phyloP scores from a whole-genome alignment of 1,284 basidiomycete genomes.

The Singerocomus rubriflavus region DNA sequence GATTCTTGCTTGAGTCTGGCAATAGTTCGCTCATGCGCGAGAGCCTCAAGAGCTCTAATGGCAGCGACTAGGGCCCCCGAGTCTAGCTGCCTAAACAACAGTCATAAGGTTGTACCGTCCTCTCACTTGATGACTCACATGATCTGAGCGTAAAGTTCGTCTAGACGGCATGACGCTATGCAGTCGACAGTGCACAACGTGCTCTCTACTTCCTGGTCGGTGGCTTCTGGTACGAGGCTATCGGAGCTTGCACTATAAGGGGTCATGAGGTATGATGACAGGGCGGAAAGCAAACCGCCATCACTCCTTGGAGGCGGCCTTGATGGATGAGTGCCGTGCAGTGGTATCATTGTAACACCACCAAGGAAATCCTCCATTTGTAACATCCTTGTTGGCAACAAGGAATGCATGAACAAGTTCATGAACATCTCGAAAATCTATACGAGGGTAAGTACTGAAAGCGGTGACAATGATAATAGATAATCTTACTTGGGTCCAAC shows the following conservation, averaged over 20 bases:
- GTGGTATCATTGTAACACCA: conserved; percentile 84
- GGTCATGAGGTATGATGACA: conserved; percentile 96
- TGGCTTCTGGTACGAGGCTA: conserved; percentile 74
- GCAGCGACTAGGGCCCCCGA: conserved; percentile 79
- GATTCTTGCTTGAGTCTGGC: conserved; percentile 67
- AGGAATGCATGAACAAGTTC: conserved; percentile 90
- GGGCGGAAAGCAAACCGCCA: conserved; percentile 86
- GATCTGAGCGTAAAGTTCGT: conserved; percentile 92
- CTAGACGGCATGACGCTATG: conserved; percentile 89
- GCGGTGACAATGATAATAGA: not conserved
- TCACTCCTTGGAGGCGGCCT: conserved; percentile 69
- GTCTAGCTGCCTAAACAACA: conserved; percentile 60
- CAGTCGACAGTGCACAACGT: conserved; percentile 96
- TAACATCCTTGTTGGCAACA: conserved; percentile 86
- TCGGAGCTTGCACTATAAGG: conserved; percentile 81
- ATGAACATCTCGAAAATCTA: conserved; percentile 99
- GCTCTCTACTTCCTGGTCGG: conserved; percentile 88
- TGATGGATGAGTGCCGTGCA: conserved; percentile 73
- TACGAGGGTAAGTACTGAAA: conserved; percentile 3
- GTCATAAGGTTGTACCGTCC: conserved; percentile 12
- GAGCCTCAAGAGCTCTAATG: conserved; percentile 81
- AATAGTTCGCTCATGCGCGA: conserved; percentile 84
- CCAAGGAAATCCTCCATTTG: conserved; percentile 97
- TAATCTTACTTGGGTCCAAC: conserved; percentile 80
- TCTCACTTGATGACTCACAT: conserved; percentile 52